Conservation (phyloP, 2,329 filamentous ascomycete genomes). For the Podosphaera leucotricha region DNA sequence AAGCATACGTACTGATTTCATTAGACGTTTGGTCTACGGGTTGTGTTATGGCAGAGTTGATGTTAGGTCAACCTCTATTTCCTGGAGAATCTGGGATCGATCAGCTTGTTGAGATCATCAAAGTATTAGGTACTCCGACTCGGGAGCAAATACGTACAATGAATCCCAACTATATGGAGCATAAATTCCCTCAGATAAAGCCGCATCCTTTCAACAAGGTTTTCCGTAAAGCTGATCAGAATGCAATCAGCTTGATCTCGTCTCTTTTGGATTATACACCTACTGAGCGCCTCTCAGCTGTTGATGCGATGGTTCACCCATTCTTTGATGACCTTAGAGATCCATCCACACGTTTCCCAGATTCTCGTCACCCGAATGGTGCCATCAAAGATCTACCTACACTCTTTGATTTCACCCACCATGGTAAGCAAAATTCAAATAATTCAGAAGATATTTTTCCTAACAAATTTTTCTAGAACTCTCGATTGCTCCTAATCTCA, state of each 20-base stretch:
- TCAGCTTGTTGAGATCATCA: conserved; percentile 97
- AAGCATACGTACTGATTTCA: conserved; percentile 3
- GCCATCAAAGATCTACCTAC: conserved; percentile 59
- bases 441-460: background rate
- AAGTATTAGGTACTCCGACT: conserved; percentile 88
- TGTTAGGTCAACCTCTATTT: conserved; percentile 95
- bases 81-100: conserved; percentile 97
- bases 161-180: conserved; percentile 99
- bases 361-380: conserved; percentile 74
- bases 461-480: conserved; percentile 37
- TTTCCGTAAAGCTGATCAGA: conserved; percentile 83
- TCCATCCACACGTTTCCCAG: conserved; percentile 71
- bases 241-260: conserved; percentile 87
- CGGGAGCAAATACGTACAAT: conserved; percentile 97
- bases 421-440: conserved; percentile 39
- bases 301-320: conserved; percentile 93
- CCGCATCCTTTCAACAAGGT: conserved; percentile 98
- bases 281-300: conserved; percentile 75
- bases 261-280: conserved; percentile 90
- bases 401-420: conserved; percentile 80
- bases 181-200: conserved; percentile 99
- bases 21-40: conserved; percentile 97
- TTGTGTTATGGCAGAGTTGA: conserved; percentile 97
- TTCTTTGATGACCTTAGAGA: conserved; percentile 97
- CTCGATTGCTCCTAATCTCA: conserved; percentile 78